Conservation (phyloP, 2,329 filamentous ascomycete species). For the Aureobasidium sp. region DNA sequence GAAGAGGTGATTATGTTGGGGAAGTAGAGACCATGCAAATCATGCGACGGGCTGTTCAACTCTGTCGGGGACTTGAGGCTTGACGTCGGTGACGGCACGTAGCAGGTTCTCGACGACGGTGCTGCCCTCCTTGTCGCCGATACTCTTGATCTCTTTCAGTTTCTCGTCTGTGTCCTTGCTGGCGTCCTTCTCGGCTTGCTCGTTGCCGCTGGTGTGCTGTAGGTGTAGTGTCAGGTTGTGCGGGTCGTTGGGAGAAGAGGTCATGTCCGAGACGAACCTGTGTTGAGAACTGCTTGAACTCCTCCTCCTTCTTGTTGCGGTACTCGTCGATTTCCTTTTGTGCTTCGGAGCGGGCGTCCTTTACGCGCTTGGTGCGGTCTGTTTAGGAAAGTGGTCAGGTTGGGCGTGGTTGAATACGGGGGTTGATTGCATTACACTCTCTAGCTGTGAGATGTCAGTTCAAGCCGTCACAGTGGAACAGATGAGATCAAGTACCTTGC, state of each 20-base stretch:
- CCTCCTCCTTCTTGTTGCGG: constrained; percentile 78
- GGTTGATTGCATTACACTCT: constrained; percentile 60
- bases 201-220: constrained; percentile 89
- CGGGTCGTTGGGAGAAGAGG: not conserved
- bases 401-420: not conserved
- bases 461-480: not conserved
- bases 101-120: constrained; percentile 79
- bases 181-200: constrained; percentile 62
- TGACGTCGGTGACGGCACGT: constrained; percentile 74
- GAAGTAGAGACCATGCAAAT: not conserved
- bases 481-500: constrained; percentile 60
- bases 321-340: constrained; percentile 98
- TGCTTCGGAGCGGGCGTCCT: constrained; percentile 90
- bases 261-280: constrained; percentile 46
- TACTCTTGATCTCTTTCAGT: constrained; percentile 72
- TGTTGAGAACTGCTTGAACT: constrained; percentile 91
- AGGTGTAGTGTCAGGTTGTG: constrained; percentile 3
- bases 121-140: constrained; percentile 71
- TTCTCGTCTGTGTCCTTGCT: constrained; percentile 73
- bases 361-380: constrained; percentile 95
- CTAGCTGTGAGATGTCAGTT: constrained; percentile 53
- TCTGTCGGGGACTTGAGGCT: constrained; percentile 57
- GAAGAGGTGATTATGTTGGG: not conserved
- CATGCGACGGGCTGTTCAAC: constrained; percentile 27
- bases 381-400: constrained; percentile 18